Conservation (phyloP, 2,329 filamentous ascomycete genomes). For the Ilyonectria mors-panacis region DNA sequence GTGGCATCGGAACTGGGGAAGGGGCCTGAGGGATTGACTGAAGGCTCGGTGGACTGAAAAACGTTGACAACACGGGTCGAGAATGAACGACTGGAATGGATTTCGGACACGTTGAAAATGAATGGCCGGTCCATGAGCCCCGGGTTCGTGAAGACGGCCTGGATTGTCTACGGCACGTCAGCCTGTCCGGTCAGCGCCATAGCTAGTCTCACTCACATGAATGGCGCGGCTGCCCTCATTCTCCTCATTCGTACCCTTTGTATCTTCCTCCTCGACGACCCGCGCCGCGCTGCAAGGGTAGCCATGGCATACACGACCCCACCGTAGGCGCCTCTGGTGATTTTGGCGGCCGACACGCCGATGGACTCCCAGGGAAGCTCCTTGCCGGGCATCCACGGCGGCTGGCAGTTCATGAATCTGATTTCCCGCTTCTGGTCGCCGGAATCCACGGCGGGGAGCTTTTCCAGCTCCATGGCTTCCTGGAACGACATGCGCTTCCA, state of each 20-base stretch:
- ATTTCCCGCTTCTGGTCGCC: slow-evolving; percentile 27
- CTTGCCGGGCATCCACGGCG: slow-evolving; percentile 52
- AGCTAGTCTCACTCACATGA: slow-evolving; percentile 53
- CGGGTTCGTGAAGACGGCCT: slow-evolving; percentile 68
- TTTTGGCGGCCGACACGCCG: slow-evolving; percentile 31
- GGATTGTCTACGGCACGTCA: slow-evolving; percentile 61
- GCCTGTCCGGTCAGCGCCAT: background rate
- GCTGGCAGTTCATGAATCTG: slow-evolving; percentile 51
- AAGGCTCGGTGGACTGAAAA: slow-evolving; percentile 61
- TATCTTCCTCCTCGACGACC: slow-evolving; percentile 52
- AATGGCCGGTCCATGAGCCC: slow-evolving; percentile 66
- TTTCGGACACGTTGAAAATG: slow-evolving; percentile 63
- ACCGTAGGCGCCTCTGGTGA: slow-evolving; percentile 52
- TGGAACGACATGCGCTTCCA: slow-evolving; percentile 49
- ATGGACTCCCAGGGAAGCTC: slow-evolving; percentile 50
- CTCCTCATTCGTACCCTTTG: slow-evolving; percentile 15
- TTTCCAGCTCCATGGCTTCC: slow-evolving; percentile 49
- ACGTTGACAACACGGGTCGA: slow-evolving; percentile 65
- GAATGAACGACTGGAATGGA: slow-evolving; percentile 64
- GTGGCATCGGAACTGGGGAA: slow-evolving; percentile 59
- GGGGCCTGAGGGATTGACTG: slow-evolving; percentile 52
- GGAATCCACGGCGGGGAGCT: slow-evolving; percentile 38
- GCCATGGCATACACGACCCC: slow-evolving; percentile 57
- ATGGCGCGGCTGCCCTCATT: slow-evolving; percentile 50
- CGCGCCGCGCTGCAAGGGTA: slow-evolving; percentile 55